A percentile compares a stretch with the other conserved stretches of the same genome.
Evolutionary conservation across 2,329 filamentous ascomycete species (phyloP).

Genomic region (Colletotrichum limetticola): DNA sequence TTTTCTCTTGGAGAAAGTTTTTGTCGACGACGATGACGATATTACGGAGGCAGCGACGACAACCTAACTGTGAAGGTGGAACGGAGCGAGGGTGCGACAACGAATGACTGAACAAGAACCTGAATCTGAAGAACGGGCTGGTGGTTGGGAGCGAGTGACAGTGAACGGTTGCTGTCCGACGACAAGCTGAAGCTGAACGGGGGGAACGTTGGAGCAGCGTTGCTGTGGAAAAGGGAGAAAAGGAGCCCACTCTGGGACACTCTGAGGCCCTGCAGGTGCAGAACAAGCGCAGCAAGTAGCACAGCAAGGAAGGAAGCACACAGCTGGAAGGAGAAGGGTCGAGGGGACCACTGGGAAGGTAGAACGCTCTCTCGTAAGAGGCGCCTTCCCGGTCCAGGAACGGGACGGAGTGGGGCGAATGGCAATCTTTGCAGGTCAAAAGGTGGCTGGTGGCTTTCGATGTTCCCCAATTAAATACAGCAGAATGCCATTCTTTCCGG

Average conservation of each 20-base stretch:
- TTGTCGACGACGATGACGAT: not conserved
- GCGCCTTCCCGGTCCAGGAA: slow-evolving; percentile 13
- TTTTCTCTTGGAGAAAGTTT: not conserved
- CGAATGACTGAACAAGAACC: slow-evolving; percentile 25
- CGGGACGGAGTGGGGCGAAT: slow-evolving; percentile 17
- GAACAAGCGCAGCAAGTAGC: not conserved
- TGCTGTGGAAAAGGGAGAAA: slow-evolving; percentile 41
- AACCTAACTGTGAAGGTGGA: not conserved
- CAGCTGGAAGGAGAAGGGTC: no score
- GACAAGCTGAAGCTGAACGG: slow-evolving; percentile 16
- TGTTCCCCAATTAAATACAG: slow-evolving; percentile 12
- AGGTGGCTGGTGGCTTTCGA: not conserved
- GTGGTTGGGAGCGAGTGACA: slow-evolving; percentile 29
- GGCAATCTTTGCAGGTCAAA: slow-evolving; percentile 1
- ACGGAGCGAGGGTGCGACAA: slow-evolving; percentile 33
- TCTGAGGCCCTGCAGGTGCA: not conserved
- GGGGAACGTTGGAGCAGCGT: slow-evolving; percentile 36
- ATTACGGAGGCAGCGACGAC: slow-evolving; percentile 2
- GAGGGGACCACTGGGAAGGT: no score
- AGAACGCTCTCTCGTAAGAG: not conserved
- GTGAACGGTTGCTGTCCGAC: slow-evolving; percentile 34
- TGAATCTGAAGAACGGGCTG: not conserved
- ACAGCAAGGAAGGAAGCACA: not conserved
- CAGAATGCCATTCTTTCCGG: not conserved
- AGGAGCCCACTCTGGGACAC: slow-evolving; percentile 12